These are phyloP conservation scores for Bisporella sp. DNA, from an alignment of 2,329 filamentous ascomycete genomes.

Conservation along the genomic window DNA sequence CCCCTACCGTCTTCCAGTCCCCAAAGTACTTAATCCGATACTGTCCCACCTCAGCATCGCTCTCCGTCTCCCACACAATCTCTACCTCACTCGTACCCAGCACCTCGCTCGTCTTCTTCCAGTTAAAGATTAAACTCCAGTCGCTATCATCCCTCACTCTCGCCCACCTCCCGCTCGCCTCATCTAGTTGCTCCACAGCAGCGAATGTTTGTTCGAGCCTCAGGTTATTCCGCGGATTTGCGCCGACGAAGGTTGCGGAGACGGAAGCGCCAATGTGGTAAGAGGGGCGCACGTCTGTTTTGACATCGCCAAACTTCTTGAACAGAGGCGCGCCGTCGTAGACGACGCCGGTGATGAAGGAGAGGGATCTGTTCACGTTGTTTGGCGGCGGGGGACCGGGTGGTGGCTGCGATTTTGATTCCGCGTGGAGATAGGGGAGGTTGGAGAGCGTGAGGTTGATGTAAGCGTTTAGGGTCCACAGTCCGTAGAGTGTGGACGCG, in stretches of 20 bases:
- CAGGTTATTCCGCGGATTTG: conserved; percentile 86
- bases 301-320: conserved; percentile 63
- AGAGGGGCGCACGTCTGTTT: conserved; percentile 42
- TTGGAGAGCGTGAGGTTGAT: conserved; percentile 76
- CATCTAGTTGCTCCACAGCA: conserved; percentile 59
- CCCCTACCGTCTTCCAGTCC: conserved; percentile 63
- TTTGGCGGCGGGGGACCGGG: conserved; percentile 65
- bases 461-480: conserved; percentile 75
- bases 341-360: conserved; percentile 75
- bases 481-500: conserved; percentile 85
- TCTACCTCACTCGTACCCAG: conserved; percentile 72
- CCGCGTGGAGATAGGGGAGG: conserved; percentile 56
- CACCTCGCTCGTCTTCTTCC: conserved; percentile 64
- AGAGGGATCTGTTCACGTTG: conserved; percentile 67
- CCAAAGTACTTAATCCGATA: conserved; percentile 83
- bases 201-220: conserved; percentile 71
- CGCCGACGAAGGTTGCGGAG: conserved; percentile 68
- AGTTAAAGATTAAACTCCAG: conserved; percentile 77
- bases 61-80: conserved; percentile 72
- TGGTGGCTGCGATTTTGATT: conserved; percentile 36
- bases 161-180: conserved; percentile 47
- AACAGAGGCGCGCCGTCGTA: conserved; percentile 61
- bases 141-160: conserved; percentile 67
- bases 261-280: conserved; percentile 58
- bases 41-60: conserved; percentile 50